Evolutionary conservation across 2,329 filamentous ascomycete species (phyloP), one percentile per base, ranked within the genome.

Genomic region (Pseudomassariella vexata): DNA sequence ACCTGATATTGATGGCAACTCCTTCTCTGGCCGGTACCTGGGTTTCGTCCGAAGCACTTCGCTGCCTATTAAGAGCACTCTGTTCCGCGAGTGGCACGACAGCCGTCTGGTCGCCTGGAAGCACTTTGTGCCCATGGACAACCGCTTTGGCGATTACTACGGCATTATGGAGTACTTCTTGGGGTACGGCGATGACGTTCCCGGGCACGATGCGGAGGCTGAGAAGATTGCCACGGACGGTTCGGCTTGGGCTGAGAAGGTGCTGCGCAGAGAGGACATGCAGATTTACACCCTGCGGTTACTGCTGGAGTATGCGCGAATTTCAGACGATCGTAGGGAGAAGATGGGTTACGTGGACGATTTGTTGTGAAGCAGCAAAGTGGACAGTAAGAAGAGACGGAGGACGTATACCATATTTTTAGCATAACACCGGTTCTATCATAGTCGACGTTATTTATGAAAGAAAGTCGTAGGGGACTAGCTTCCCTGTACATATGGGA

Each of bases 81-180:
- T 90, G 15, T 92, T 80, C 59, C 70, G 74, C 14, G 85, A 92
- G 53, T 92, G 85, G 85, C 85, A 89, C 49, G 84, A 89, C 52
- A 73, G 70, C 26, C 69, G 85, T 3, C 64, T 90, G 2, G 64
- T 86, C 3, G 70, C 82, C 1, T 92, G 85, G 85, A 76, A 77
- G 47, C 85, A 92, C 56, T 90, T 85, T 46, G 79, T 88, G 2
- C 85, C 85, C 11, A 79, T 90, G 71, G 82, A 88, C 50, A 83
- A 75, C 48, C 73, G 78, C 2, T 88, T 80, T 47, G 62, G 73
- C 21, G 85, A 89, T 44, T 70, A 83, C 46, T 88, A 79, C 39
- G 78, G 74, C 25, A 78, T 86, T 34, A 68, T 87, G 66, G 76
- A 82, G 36, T 89, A 85, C 49, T 87, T 89, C 47, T 49, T 85